Conservation (phyloP, 306 rosid genomes). For the Prunus dulcis region DNA sequence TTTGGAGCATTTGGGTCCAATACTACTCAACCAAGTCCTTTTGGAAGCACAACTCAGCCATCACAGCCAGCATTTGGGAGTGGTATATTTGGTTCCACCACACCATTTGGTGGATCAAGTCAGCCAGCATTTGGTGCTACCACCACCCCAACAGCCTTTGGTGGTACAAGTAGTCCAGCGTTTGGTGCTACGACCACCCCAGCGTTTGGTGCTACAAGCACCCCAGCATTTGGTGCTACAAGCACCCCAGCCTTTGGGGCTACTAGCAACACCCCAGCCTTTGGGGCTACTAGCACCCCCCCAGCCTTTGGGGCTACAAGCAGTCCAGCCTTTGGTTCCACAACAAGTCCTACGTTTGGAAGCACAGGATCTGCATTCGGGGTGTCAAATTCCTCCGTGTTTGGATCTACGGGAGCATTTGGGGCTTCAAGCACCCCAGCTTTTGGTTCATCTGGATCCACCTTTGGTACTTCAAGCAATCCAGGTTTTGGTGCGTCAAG, state of each 20-base stretch:
- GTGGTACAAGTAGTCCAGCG: slow-evolving; percentile 27
- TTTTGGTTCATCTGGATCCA: slow-evolving; percentile 33
- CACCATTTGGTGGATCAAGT: slow-evolving; percentile 69
- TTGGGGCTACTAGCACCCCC: slow-evolving; percentile 38
- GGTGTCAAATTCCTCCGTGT: slow-evolving; percentile 50
- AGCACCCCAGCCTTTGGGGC: slow-evolving; percentile 54
- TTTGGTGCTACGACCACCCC: slow-evolving; percentile 29
- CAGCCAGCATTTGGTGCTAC: slow-evolving; percentile 59
- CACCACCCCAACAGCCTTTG: slow-evolving; percentile 32
- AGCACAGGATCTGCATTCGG: slow-evolving; percentile 65
- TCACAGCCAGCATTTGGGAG: slow-evolving; percentile 91
- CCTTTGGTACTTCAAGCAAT: slow-evolving; percentile 52
- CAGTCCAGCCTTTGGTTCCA: slow-evolving; percentile 54
- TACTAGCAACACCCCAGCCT: slow-evolving; percentile 25
- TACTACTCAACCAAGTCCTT: slow-evolving; percentile 70
- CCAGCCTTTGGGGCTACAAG: slow-evolving; percentile 49
- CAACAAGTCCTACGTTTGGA: slow-evolving; percentile 65
- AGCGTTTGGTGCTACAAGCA: slow-evolving; percentile 29
- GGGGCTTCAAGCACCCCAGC: slow-evolving; percentile 60
- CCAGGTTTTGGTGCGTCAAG: slow-evolving; percentile 63
- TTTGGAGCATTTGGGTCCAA: slow-evolving; percentile 83
- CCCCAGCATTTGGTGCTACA: slow-evolving; percentile 44
- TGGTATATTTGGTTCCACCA: slow-evolving; percentile 74
- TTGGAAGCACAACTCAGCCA: slow-evolving; percentile 64
- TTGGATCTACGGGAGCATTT: slow-evolving; percentile 70